Conservation (phyloP, 495 filamentous ascomycete genomes). For the Podospora pseudoanserina region DNA sequence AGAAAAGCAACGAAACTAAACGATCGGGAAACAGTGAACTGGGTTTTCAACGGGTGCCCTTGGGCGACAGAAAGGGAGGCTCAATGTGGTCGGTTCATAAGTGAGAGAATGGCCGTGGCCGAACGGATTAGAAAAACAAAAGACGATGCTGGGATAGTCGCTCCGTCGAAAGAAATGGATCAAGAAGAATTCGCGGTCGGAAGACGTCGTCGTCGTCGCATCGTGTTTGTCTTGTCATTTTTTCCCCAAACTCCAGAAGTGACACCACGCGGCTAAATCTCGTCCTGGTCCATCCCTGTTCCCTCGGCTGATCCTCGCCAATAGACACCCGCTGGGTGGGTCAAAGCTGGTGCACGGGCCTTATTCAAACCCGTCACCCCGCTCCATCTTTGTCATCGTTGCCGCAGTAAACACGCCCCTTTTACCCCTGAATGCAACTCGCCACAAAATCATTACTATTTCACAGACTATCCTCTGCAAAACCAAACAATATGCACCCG, state of each 20-base stretch:
- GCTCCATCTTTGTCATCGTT: background rate
- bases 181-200: background rate
- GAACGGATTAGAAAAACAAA: background rate
- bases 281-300: background rate
- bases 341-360: background rate
- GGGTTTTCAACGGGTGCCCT: slow-evolving; percentile 12
- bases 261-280: slow-evolving; percentile 6
- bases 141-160: background rate
- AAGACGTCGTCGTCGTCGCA: background rate
- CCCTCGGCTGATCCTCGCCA: slow-evolving; percentile 10
- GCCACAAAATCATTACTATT: background rate
- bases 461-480: background rate
- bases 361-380: background rate
- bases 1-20: slow-evolving; percentile 2
- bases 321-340: background rate
- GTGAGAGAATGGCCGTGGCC: slow-evolving; percentile 22
- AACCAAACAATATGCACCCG: no score
- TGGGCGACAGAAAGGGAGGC: slow-evolving; percentile 13
- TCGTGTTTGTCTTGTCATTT: background rate
- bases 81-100: slow-evolving; percentile 33
- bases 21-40: background rate
- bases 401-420: background rate
- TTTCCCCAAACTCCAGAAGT: background rate
- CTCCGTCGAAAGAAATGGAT: slow-evolving; percentile 9
- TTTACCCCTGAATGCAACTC: background rate